A percentile compares a stretch with the other conserved stretches of the same genome.
Evolutionary conservation across 2,329 filamentous ascomycete genomes (phyloP).

Genomic region (Diaporthe eres): DNA sequence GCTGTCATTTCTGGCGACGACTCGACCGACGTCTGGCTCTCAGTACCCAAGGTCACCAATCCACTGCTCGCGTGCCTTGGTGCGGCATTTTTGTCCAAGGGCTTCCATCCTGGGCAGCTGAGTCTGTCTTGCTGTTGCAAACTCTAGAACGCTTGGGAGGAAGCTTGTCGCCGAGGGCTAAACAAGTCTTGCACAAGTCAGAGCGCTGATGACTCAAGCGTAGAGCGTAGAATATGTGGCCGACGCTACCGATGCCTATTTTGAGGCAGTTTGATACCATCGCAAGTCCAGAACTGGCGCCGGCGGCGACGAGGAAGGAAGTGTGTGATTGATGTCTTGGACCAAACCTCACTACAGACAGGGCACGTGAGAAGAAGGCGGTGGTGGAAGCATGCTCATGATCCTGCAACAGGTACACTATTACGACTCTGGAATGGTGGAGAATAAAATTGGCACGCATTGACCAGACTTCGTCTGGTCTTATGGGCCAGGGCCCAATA

Average conservation of each 20-base stretch:
- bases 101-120: constrained; percentile 4
- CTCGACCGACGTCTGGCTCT: neutral
- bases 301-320: neutral
- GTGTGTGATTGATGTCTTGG: neutral
- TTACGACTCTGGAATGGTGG: neutral
- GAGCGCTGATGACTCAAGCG: constrained; percentile 5
- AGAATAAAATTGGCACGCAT: constrained; percentile 20
- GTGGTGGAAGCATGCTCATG: neutral
- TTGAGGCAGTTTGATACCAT: neutral
- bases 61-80: neutral
- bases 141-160: constrained; percentile 6
- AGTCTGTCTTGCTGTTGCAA: neutral
- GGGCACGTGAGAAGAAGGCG: neutral
- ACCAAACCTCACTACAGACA: neutral
- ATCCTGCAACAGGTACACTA: neutral
- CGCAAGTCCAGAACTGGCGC: neutral
- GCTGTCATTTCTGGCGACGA: neutral
- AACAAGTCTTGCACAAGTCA: neutral
- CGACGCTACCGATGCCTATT: neutral
- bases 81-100: constrained; percentile 27
- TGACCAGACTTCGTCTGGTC: constrained; percentile 13
- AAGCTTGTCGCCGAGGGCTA: neutral
- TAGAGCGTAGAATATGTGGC: neutral
- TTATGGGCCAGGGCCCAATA: constrained; percentile 1
- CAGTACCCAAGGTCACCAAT: neutral